Evolutionary conservation across 331 rosid genomes (phyloP), one percentile per base, ranked within the genome.

Genomic region (Quercus tomentella): DNA sequence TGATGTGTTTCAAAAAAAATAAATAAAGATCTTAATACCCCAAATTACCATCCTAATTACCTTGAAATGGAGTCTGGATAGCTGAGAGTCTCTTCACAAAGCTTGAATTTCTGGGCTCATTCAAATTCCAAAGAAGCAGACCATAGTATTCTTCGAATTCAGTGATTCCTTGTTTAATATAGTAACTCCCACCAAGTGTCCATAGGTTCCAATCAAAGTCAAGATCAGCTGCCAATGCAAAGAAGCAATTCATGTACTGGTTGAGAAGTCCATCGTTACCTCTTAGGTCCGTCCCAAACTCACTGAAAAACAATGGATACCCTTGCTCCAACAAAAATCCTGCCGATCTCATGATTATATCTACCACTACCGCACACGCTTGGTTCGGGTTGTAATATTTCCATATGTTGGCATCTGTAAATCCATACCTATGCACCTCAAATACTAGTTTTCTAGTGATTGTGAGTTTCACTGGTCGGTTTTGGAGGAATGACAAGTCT

Each of bases 141-240:
- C 99, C 99, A 78, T 90, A 91, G 22, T 76, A 79, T 89, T 95
- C 99, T 18, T 91, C 89, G 90, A 89, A 83, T 23, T 96, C 99
- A 3, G 84, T 6, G 49, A 91, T 88, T 4, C 96, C 99, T 76
- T 89, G 57, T 81, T 93, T 95, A 9, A 90, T 31, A 78, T 93
- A 90, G 74, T 95, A 93, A 73, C 97, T 93, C 18, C 97, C 99
- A 26, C 76, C 96, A 2, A 93, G 86, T 17, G 99, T 84, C 99
- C 99, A 95, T 9, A 89, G 41, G 22, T 97, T 92, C 91, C 88
- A 95, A 76, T 95, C 99, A 49, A 90, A 77, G 73, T 95, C 99
- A 76, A 84, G 87, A 5, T 89, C 94, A 66, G 97, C 99, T 2
- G 89, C 98, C 57, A 79, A 41, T 21, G 88, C 87, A 43, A 89